Base-by-base conservation (phyloP, 1,139 yeast genomes). In the Blastobotrys niveus region DNA sequence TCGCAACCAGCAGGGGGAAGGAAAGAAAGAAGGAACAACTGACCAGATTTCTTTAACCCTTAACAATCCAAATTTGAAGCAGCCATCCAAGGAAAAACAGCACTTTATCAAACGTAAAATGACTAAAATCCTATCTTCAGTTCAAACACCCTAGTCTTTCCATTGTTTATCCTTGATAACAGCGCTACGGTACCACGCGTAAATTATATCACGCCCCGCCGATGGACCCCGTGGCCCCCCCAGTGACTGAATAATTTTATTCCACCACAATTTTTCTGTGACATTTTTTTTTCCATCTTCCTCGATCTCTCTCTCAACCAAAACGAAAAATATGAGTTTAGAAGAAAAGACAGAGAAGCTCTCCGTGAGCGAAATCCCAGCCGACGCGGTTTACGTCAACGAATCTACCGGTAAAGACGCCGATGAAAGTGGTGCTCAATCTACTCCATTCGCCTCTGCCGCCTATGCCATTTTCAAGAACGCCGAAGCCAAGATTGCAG, bases 401-500 rank as follows among this genome's bases (percentile, higher is more conserved):
- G 95, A 87, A 55, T 63, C 71, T 42, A 64, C 74, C 6, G 96
- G 96, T 49, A 66, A 61, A 20, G 96, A 89, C 57, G 73, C 68
- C 27, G 70, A 73, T 24, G 63, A 63, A 18, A 65, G 71, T 8
- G 97, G 97, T 38, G 55, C 86, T 24, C 73, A 80, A 61, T 73
- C 70, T 25, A 60, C 71, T 27, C 97, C 98, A 40, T 88, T 69
- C 69, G 78, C 83, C 61, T 76, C 89, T 9, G 72, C 97, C 20
- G 95, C 97, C 1, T 91, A 66, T 62, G 98, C 97, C 3, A 61
- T 84, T 37, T 87, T 51, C 51, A 43, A 48, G n/a, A 43, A 66
- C 59, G 62, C 67, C 34, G 62, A 66, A 41, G 87, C 80, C 44
- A 79, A 86, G 37, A 64, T 87, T 34, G 70, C 75, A 30, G 78